A percentile compares a stretch with the other conserved stretches of the same genome.
These are phyloP conservation scores for Toxicodendron radicans DNA, from an alignment of 345 rosid species.

Conservation along the genomic window DNA sequence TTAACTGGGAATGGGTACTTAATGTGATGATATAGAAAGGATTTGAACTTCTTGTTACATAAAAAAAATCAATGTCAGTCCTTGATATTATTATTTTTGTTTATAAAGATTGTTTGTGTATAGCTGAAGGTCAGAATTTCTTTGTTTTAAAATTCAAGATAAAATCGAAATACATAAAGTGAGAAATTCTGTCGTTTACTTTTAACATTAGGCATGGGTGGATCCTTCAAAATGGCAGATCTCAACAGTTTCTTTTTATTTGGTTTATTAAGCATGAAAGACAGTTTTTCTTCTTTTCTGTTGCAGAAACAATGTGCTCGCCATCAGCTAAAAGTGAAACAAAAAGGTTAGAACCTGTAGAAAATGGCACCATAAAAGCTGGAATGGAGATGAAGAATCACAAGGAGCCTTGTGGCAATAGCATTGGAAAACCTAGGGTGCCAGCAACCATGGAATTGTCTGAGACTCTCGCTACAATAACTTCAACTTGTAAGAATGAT, in stretches of 20 bases:
- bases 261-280: neutral
- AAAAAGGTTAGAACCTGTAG: conserved; percentile 19
- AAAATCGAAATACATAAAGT: neutral
- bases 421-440: conserved; percentile 17
- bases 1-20: too few relatives aligned
- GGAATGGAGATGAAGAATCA: conserved; percentile 21
- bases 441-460: conserved; percentile 4
- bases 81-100: neutral
- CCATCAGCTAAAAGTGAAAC: conserved; percentile 23
- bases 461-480: neutral
- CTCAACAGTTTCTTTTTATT: neutral
- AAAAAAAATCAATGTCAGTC: neutral
- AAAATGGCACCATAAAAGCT: conserved; percentile 14
- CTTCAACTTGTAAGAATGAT: conserved; percentile 10
- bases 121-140: neutral
- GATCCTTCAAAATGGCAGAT: neutral
- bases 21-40: neutral
- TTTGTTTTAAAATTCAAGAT: neutral
- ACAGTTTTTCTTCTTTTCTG: conserved; percentile 9
- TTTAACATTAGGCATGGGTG: neutral
- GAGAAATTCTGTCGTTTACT: neutral
- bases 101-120: neutral
- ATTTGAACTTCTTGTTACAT: neutral
- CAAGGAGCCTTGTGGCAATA: conserved; percentile 18
- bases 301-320: conserved; percentile 36